Base-by-base conservation (phyloP, 345 rosid genomes). In the Aegle marmelos region DNA sequence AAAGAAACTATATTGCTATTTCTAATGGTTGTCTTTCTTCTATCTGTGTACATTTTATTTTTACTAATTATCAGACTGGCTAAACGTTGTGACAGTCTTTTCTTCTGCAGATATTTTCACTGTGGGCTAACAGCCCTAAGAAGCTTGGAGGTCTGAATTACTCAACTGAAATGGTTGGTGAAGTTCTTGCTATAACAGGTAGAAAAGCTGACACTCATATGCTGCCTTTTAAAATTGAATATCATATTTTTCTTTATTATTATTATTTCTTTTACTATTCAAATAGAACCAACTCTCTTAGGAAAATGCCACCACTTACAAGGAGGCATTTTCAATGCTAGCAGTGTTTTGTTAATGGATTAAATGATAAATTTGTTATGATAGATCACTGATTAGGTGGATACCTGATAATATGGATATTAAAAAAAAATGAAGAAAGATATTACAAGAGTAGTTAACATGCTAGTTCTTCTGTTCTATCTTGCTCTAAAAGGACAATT, bases 71-170 rank as follows among this genome's bases (percentile, higher is more conserved):
- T 75, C 60, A 54, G 5, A 76, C 30, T 39, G 33, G 33, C 64
- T 24, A 31, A 28, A 27, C 48, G 48, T 72, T 61, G 30, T 27
- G 2, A 57, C 11, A 9, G 21, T 75, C 80, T 16, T 30, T 76
- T 57, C 27, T 37, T 59, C 33, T 31, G 63, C 37, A 92, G 99
- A 86, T 96, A 79, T 91, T 92, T 83, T 92, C 97, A 7, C 37
- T 96, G 61, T 96, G 98, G 98, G 97, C 97, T 25, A 95, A 88
- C 68, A 96, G 98, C 65, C 93, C 95, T 9, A 88, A 82, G 79
- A 88, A 79, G 76, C 74, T 82, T 53, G 98, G 97, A 30, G 98
- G 99, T 72, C 82, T 96, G 78, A 85, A 89, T 76, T 92, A 83
- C 82, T 79, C 98, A 34, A 80, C 93, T 9, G 83, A 82, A 28